Evolutionary conservation across 208 protist genomes (phyloP).

Genomic region (Trypanosoma mega): DNA sequence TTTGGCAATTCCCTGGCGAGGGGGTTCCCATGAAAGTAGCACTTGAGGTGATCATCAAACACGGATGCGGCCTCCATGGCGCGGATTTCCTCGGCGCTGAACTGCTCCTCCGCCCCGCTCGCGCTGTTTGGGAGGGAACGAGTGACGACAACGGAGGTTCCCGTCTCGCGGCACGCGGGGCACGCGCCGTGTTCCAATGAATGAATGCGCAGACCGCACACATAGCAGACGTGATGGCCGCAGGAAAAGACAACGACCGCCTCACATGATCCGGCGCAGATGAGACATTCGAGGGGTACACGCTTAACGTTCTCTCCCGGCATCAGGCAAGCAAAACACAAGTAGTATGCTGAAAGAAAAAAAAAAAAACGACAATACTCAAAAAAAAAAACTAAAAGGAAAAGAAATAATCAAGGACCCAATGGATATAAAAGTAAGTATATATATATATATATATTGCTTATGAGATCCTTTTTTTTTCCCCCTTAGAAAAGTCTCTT

Average conservation of each 20-base stretch:
- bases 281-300: slow-evolving; percentile 70
- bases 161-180: slow-evolving; percentile 67
- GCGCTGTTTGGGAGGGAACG: slow-evolving; percentile 25
- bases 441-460: too few relatives aligned
- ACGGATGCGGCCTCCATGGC: slow-evolving; percentile 30
- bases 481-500: too few relatives aligned
- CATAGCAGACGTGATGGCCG: slow-evolving; percentile 82
- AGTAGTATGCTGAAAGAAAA: slow-evolving; percentile 2
- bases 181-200: slow-evolving; percentile 45
- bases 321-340: slow-evolving; percentile 2
- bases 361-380: neutral
- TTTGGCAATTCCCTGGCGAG: slow-evolving; percentile 64
- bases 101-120: slow-evolving; percentile 50
- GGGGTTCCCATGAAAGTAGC: slow-evolving; percentile 47
- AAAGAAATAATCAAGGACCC: too few relatives aligned
- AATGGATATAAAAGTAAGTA: too few relatives aligned
- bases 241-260: slow-evolving; percentile 78
- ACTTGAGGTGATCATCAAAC: slow-evolving; percentile 43
- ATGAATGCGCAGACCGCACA: slow-evolving; percentile 83
- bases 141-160: slow-evolving; percentile 51
- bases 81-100: slow-evolving; percentile 49
- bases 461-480: slow-evolving; percentile 15
- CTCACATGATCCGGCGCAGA: slow-evolving; percentile 68
- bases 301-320: neutral
- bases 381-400: too few relatives aligned